These are phyloP conservation scores for Apiospora pterosperma DNA, from an alignment of 2,329 filamentous ascomycete genomes.

Conservation along the genomic window DNA sequence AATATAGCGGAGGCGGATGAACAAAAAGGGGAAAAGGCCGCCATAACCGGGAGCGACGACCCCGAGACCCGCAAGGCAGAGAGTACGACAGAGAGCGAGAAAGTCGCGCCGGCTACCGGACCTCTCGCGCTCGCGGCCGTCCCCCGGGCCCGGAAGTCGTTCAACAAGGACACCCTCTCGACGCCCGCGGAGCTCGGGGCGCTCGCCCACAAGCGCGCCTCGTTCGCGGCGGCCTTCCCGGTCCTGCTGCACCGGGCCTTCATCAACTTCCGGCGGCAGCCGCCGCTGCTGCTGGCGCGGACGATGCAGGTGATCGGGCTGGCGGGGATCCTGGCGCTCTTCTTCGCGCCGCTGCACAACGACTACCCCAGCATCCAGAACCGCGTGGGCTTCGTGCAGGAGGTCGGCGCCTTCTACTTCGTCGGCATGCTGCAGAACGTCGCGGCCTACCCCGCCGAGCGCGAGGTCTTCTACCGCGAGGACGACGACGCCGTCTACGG, in stretches of 20 bases:
- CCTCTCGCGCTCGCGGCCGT: conserved; percentile 13
- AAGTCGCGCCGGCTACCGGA: background rate
- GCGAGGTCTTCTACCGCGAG: conserved; percentile 75
- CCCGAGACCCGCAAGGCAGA: background rate
- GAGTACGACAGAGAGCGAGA: background rate
- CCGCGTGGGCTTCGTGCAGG: conserved; percentile 69
- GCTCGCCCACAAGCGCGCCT: conserved; percentile 59
- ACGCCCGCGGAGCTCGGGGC: conserved; percentile 71
- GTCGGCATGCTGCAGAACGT: conserved; percentile 79
- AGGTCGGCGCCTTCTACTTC: conserved; percentile 69
- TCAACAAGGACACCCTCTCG: conserved; percentile 46
- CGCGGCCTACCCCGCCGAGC: conserved; percentile 67
- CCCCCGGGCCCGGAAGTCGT: conserved; percentile 34
- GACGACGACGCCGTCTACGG: conserved; percentile 71
- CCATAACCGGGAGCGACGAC: background rate
- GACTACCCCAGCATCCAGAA: conserved; percentile 71
- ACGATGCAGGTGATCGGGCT: conserved; percentile 65
- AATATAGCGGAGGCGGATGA: conserved; percentile 28
- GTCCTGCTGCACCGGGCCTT: conserved; percentile 64
- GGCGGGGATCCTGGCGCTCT: conserved; percentile 60
- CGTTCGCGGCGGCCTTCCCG: conserved; percentile 61
- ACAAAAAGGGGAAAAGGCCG: conserved; percentile 5
- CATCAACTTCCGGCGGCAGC: conserved; percentile 68
- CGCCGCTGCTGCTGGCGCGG: conserved; percentile 59
- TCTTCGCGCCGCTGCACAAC: conserved; percentile 68